Conservation (phyloP, 1,284 basidiomycete genomes). For the Prillingera fragicola region DNA sequence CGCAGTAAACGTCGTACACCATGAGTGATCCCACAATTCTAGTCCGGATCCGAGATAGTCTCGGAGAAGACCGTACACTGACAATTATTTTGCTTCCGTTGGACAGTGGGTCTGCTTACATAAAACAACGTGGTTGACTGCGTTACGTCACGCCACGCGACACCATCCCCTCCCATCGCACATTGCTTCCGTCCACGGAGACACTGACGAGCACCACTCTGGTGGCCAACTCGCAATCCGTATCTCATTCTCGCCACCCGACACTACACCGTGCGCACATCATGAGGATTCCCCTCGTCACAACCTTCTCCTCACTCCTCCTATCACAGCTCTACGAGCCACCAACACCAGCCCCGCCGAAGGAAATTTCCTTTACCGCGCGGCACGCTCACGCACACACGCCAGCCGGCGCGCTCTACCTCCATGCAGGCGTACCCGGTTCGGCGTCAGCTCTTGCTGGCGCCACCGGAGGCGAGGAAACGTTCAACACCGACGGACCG, state of each 20-base stretch:
- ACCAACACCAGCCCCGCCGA: neutral
- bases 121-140: too few relatives aligned
- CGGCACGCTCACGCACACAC: constrained; percentile 33
- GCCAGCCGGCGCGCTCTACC: constrained; percentile 4
- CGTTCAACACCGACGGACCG: neutral
- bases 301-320: neutral
- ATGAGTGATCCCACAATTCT: too few relatives aligned
- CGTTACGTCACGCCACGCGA: too few relatives aligned
- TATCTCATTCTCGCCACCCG: neutral
- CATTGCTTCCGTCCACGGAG: too few relatives aligned
- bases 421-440: neutral
- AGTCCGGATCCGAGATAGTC: too few relatives aligned
- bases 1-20: too few relatives aligned
- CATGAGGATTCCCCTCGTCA: neutral
- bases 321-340: neutral
- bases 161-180: too few relatives aligned
- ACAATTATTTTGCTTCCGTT: too few relatives aligned
- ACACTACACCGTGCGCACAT: neutral
- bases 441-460: neutral
- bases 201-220: too few relatives aligned
- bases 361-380: constrained; percentile 24
- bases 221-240: neutral
- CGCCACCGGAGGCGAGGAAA: neutral
- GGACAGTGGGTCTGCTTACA: too few relatives aligned
- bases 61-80: too few relatives aligned